Conservation (phyloP, 2,329 filamentous ascomycete species). For the Zymoseptoria crescenta region DNA sequence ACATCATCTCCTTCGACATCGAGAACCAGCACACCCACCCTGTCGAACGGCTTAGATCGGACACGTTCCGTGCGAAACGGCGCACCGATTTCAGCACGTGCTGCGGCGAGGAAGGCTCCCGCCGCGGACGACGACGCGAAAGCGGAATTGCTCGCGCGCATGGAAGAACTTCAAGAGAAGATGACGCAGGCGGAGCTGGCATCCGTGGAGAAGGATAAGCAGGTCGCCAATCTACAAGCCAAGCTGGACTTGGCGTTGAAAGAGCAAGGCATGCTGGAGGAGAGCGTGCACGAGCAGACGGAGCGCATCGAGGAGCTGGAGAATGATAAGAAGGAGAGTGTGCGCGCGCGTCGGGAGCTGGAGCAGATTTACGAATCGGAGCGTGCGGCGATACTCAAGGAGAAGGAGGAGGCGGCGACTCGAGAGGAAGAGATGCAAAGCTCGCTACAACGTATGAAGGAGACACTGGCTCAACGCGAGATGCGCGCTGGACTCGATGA, state of each 20-base stretch:
- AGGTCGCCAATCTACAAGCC: constrained; percentile 74
- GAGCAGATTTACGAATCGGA: constrained; percentile 90
- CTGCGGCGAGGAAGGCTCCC: constrained; percentile 52
- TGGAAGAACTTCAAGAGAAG: constrained; percentile 78
- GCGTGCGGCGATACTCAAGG: constrained; percentile 75
- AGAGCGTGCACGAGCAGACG: constrained; percentile 77
- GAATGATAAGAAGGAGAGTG: constrained; percentile 77
- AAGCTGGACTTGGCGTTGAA: constrained; percentile 75
- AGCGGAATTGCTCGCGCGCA: constrained; percentile 67
- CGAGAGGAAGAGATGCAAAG: constrained; percentile 85
- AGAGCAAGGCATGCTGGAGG: constrained; percentile 81
- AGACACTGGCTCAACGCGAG: constrained; percentile 72
- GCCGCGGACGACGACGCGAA: constrained; percentile 55
- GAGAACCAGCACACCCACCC: constrained; percentile 11
- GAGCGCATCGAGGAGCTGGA: constrained; percentile 72
- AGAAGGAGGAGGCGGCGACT: constrained; percentile 80
- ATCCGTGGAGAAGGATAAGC: constrained; percentile 59
- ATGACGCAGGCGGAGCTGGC: constrained; percentile 79
- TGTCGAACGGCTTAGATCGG: constrained; percentile 17
- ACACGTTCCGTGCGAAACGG: constrained; percentile 57
- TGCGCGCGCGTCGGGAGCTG: constrained; percentile 79
- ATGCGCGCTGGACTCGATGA: constrained; percentile 43
- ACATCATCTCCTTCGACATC: constrained; percentile 15
- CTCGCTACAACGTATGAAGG: constrained; percentile 86
- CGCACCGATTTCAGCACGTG: constrained; percentile 65